These are phyloP conservation scores for Fusarium robinianum DNA, from an alignment of 2,329 filamentous ascomycete species.

Conservation along the genomic window DNA sequence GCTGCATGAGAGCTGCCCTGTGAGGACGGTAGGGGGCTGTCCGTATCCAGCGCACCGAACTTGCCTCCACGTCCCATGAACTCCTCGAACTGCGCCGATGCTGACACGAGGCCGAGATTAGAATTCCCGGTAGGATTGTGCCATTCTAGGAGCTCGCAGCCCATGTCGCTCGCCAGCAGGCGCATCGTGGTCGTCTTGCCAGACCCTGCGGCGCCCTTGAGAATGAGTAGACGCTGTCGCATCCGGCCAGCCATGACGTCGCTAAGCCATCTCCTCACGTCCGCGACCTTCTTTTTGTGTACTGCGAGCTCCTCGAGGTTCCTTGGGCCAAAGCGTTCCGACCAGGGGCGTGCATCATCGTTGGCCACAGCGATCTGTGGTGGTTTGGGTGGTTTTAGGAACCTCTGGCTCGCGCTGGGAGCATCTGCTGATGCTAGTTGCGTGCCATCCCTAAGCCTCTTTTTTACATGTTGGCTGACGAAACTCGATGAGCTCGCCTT, in stretches of 20 bases:
- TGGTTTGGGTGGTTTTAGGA: conserved; percentile 51
- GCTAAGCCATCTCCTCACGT: conserved; percentile 83
- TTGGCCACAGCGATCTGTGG: conserved; percentile 38
- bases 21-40: conserved; percentile 38
- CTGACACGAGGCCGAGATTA: conserved; percentile 67
- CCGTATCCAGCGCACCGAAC: conserved; percentile 70
- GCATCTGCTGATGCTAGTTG: conserved; percentile 29
- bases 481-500: conserved; percentile 57
- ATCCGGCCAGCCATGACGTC: conserved; percentile 68
- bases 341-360: conserved; percentile 77
- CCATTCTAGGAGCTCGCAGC: conserved; percentile 84
- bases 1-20: conserved; percentile 26
- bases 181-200: conserved; percentile 90
- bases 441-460: conserved; percentile 51
- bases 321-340: conserved; percentile 77
- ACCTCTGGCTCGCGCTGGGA: conserved; percentile 53
- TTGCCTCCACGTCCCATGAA: conserved; percentile 82
- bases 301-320: conserved; percentile 86
- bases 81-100: conserved; percentile 84
- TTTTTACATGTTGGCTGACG: conserved; percentile 60
- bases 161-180: conserved; percentile 77
- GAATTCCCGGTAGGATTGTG: conserved; percentile 73
- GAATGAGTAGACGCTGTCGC: conserved; percentile 74
- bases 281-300: conserved; percentile 89
- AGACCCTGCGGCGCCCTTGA: conserved; percentile 89